Evolutionary conservation across 2,329 filamentous ascomycete species (phyloP).

Genomic region (Pseudogymnoascus sp.): DNA sequence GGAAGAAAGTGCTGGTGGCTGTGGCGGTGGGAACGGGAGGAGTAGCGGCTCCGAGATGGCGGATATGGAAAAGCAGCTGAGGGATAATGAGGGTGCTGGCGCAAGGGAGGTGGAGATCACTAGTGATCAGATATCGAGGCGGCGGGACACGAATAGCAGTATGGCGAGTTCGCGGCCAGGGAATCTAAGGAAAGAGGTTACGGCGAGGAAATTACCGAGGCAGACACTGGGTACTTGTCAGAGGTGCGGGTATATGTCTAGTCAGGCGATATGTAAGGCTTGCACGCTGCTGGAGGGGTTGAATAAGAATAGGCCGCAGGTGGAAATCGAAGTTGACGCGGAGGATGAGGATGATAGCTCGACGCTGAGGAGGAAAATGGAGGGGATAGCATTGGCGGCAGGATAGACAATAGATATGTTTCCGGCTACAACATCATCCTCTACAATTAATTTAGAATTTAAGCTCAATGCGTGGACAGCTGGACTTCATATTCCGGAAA

Average conservation of each 20-base stretch:
- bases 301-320: constrained; percentile 66
- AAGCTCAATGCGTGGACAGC: not conserved
- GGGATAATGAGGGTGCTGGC: constrained; percentile 52
- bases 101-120: constrained; percentile 61
- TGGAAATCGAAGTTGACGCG: constrained; percentile 24
- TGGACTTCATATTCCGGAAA: not conserved
- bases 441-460: not conserved
- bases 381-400: constrained; percentile 34
- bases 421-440: not conserved
- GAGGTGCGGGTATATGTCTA: constrained; percentile 90
- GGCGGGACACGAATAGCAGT: constrained; percentile 17
- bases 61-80: constrained; percentile 67
- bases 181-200: constrained; percentile 20
- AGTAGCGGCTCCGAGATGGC: constrained; percentile 70
- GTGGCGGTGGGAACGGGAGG: constrained; percentile 62
- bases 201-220: constrained; percentile 37
- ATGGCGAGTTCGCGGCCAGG: constrained; percentile 20
- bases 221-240: constrained; percentile 77
- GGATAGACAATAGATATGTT: not conserved
- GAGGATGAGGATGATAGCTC: constrained; percentile 44
- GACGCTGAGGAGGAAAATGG: constrained; percentile 42
- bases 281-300: constrained; percentile 82
- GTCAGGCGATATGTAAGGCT: constrained; percentile 87
- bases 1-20: constrained; percentile 61
- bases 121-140: constrained; percentile 15